Conservation (phyloP, 345 rosid genomes). For the Luvunga scandens region DNA sequence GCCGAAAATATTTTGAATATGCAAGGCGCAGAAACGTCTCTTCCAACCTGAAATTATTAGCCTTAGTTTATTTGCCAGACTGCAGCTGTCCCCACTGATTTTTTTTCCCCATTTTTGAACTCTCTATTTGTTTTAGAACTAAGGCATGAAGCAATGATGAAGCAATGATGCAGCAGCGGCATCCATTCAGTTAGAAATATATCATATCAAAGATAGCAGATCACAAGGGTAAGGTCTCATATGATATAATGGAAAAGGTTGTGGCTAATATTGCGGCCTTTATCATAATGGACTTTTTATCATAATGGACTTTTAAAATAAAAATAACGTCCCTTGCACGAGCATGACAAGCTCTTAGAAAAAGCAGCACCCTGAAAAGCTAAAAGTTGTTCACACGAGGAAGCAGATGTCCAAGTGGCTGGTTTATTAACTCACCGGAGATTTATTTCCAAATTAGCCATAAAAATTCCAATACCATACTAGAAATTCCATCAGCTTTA, state of each 20-base stretch:
- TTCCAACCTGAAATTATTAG: background rate
- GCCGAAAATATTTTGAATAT: background rate
- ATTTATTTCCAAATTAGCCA: no score
- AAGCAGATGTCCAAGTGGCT: background rate
- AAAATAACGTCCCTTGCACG: no score
- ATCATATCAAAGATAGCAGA: background rate
- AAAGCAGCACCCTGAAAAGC: background rate
- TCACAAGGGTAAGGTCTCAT: background rate
- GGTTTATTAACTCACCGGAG: no score
- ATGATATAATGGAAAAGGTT: background rate
- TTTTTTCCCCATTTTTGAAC: background rate
- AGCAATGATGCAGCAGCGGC: background rate
- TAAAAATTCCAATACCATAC: no score
- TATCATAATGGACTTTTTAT: background rate
- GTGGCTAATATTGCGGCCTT: background rate
- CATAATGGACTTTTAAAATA: no score
- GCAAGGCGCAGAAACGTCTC: background rate
- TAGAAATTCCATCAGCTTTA: no score
- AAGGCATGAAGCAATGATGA: background rate
- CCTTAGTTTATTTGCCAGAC: background rate
- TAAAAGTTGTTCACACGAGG: background rate
- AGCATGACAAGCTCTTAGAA: no score
- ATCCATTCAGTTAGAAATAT: background rate
- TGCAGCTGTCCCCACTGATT: background rate
- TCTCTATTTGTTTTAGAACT: background rate